Percentiles rank a stretch among this genome's conserved stretches.
These are phyloP conservation scores for Globisporangium middletonii DNA, from an alignment of 352 stramenopile species.

Conservation along the genomic window DNA sequence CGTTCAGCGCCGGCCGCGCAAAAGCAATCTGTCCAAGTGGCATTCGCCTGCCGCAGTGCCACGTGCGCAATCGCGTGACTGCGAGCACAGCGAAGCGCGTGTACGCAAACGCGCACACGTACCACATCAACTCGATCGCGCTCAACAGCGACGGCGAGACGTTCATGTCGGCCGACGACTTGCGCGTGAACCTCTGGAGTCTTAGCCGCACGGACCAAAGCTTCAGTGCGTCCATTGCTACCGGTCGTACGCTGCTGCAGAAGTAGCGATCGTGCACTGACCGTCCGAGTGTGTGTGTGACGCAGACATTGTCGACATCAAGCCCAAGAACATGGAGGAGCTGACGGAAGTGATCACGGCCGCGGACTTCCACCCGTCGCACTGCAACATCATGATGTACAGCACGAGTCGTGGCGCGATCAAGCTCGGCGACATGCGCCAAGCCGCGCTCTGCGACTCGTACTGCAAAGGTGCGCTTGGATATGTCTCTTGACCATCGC, in stretches of 20 bases:
- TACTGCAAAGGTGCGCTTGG: slow-evolving; percentile 54
- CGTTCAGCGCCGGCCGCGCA: slow-evolving; percentile 18
- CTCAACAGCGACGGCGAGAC: slow-evolving; percentile 93
- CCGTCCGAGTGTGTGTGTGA: neutral
- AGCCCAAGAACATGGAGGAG: slow-evolving; percentile 96
- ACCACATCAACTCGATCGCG: slow-evolving; percentile 96
- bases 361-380: slow-evolving; percentile 90
- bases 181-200: slow-evolving; percentile 96
- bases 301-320: slow-evolving; percentile 95
- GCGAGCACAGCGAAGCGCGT: slow-evolving; percentile 79
- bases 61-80: slow-evolving; percentile 51
- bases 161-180: slow-evolving; percentile 94
- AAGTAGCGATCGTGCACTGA: too few relatives aligned
- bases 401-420: slow-evolving; percentile 90
- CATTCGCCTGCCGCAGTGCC: slow-evolving; percentile 54
- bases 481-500: neutral
- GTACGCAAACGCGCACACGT: slow-evolving; percentile 93
- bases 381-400: slow-evolving; percentile 95
- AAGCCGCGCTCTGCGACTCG: slow-evolving; percentile 83
- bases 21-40: slow-evolving; percentile 13
- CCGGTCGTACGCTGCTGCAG: too few relatives aligned
- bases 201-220: slow-evolving; percentile 86
- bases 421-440: slow-evolving; percentile 91
- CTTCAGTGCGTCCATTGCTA: slow-evolving; percentile 64
- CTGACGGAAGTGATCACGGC: slow-evolving; percentile 96